Evolutionary conservation across 1,284 basidiomycete species (phyloP).

Genomic region (Cronartium quercuum): DNA sequence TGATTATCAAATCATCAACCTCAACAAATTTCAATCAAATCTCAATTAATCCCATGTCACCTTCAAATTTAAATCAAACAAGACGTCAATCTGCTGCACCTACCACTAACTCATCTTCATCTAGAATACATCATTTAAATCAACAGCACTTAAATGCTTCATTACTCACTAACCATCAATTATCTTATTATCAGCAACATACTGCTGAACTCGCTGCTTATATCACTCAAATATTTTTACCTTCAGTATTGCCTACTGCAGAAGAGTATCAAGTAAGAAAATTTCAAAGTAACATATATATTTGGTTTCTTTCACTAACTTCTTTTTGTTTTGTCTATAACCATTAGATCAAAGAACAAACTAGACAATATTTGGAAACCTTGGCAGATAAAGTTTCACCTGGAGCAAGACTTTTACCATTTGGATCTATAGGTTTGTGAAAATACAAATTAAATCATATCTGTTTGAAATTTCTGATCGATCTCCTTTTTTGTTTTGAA

Average conservation of each 20-base stretch:
- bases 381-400: slow-evolving; percentile 92
- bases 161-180: slow-evolving; percentile 14
- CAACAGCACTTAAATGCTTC: not conserved
- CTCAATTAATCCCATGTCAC: too few relatives aligned
- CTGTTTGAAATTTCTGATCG: slow-evolving; percentile 68
- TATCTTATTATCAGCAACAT: slow-evolving; percentile 37
- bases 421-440: slow-evolving; percentile 60
- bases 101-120: too few relatives aligned
- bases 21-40: too few relatives aligned
- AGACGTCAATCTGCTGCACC: too few relatives aligned
- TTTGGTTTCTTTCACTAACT: not conserved
- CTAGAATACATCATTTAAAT: too few relatives aligned
- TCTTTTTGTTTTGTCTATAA: not conserved
- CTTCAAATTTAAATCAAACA: too few relatives aligned
- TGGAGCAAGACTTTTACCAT: slow-evolving; percentile 79
- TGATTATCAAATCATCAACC: too few relatives aligned
- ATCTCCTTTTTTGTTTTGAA: slow-evolving; percentile 66
- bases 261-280: slow-evolving; percentile 66
- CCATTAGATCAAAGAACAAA: slow-evolving; percentile 73
- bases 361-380: slow-evolving; percentile 84
- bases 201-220: slow-evolving; percentile 36
- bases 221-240: slow-evolving; percentile 56
- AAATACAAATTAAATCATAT: too few relatives aligned
- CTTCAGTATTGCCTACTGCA: slow-evolving; percentile 76
- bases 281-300: not conserved